phyloP scores from a whole-genome alignment of 768 basidiomycete species.

The Hemileccinum impolitum region DNA sequence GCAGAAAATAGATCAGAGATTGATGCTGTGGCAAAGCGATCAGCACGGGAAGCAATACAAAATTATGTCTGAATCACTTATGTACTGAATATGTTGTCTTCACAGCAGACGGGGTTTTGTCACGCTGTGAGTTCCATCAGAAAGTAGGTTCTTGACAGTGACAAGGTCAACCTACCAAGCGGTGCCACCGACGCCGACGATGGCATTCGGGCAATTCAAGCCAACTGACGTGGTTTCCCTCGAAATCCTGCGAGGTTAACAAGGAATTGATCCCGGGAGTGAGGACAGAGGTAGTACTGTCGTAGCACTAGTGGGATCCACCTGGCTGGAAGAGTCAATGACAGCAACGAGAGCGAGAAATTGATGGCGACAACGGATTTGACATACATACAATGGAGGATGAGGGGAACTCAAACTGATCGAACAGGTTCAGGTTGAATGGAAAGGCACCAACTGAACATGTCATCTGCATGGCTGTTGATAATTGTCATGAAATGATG shows the following conservation, averaged over 20 bases:
- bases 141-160: no score
- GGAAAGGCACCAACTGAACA: not conserved
- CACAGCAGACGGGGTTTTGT: slow-evolving; percentile 2
- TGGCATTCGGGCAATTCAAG: not conserved
- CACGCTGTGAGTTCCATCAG: not conserved
- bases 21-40: not conserved
- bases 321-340: not conserved
- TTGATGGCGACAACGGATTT: not conserved
- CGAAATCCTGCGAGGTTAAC: not conserved
- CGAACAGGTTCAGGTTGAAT: not conserved
- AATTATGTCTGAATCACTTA: not conserved
- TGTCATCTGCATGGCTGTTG: not conserved
- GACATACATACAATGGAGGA: not conserved
- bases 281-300: not conserved
- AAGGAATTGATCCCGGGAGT: not conserved
- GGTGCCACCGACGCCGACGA: not conserved
- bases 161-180: not conserved
- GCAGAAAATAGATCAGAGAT: not conserved
- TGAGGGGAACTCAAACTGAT: not conserved
- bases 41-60: not conserved
- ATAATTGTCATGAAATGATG: not conserved
- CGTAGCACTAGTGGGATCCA: not conserved
- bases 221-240: not conserved
- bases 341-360: slow-evolving; percentile 5
- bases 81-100: slow-evolving; percentile 2